Evolutionary conservation across 139 green algal genomes (phyloP).

Genomic region (Chlamydomonas sp.): DNA sequence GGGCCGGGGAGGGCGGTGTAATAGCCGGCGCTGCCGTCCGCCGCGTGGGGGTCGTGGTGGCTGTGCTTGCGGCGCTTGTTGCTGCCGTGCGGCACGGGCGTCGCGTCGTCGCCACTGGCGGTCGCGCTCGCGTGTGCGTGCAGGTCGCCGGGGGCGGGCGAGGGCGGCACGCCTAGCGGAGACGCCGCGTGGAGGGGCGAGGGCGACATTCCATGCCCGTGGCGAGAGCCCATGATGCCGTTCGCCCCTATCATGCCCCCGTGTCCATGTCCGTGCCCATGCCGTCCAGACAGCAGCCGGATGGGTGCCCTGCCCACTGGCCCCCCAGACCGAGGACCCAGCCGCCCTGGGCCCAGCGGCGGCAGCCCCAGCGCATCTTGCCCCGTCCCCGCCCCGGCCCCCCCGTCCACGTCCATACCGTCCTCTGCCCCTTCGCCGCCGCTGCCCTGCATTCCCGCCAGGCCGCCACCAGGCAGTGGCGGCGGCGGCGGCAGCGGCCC

Average conservation of each 20-base stretch:
- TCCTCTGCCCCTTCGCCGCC: neutral
- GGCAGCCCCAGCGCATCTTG: neutral
- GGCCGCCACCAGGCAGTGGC: no score
- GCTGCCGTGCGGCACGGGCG: neutral
- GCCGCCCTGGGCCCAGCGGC: conserved; percentile 20
- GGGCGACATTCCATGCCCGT: conserved; percentile 1
- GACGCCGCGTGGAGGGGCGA: neutral
- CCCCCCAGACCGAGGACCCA: neutral
- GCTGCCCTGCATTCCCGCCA: no score
- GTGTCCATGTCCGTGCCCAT: neutral
- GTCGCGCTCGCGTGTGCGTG: neutral
- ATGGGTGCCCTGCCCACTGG: neutral
- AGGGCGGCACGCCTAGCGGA: conserved; percentile 16
- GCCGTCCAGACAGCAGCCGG: neutral
- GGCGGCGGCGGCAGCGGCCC: neutral
- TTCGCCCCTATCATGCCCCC: neutral
- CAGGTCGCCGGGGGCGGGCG: conserved; percentile 8
- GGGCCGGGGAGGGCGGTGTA: conserved; percentile 4
- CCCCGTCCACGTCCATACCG: neutral
- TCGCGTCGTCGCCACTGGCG: neutral
- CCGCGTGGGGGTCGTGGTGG: conserved; percentile 10
- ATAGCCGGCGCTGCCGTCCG: neutral
- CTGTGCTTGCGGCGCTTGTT: conserved; percentile 21
- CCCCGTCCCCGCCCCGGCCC: neutral
- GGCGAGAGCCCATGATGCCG: neutral